phyloP scores from a whole-genome alignment of 2,329 filamentous ascomycete genomes.

The Calonectria fujianensis region DNA sequence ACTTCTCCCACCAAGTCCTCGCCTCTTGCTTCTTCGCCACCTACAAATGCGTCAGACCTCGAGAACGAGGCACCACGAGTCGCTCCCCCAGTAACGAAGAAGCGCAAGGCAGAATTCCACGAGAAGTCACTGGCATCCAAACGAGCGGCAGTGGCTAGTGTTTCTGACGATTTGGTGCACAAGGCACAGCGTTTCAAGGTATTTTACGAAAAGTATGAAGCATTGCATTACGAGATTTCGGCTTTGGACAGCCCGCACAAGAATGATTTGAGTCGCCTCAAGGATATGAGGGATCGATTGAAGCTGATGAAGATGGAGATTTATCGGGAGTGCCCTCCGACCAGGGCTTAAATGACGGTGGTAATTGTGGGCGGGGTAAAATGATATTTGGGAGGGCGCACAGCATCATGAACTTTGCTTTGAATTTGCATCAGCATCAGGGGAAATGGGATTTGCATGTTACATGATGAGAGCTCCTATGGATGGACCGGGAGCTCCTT shows the following conservation, averaged over 20 bases:
- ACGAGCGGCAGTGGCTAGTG: constrained; percentile 55
- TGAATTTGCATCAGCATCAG: constrained; percentile 50
- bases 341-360: constrained; percentile 51
- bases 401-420: constrained; percentile 54
- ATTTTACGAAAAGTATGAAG: constrained; percentile 74
- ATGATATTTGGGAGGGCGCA: constrained; percentile 44
- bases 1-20: constrained; percentile 79
- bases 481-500: constrained; percentile 49
- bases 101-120: constrained; percentile 64
- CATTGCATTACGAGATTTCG: constrained; percentile 73
- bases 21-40: constrained; percentile 78
- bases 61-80: constrained; percentile 64
- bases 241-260: constrained; percentile 70
- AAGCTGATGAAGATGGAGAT: constrained; percentile 77
- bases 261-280: constrained; percentile 69
- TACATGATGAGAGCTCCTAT: constrained; percentile 46
- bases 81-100: constrained; percentile 60
- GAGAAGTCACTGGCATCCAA: constrained; percentile 54
- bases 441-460: constrained; percentile 53
- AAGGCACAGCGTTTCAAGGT: constrained; percentile 74
- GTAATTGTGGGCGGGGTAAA: constrained; percentile 41
- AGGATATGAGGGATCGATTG: constrained; percentile 73
- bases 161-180: constrained; percentile 67
- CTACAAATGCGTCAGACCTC: constrained; percentile 79
- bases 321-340: constrained; percentile 65